These are phyloP conservation scores for Thalassiosira sp. DNA, from an alignment of 352 stramenopile species.

Conservation along the genomic window DNA sequence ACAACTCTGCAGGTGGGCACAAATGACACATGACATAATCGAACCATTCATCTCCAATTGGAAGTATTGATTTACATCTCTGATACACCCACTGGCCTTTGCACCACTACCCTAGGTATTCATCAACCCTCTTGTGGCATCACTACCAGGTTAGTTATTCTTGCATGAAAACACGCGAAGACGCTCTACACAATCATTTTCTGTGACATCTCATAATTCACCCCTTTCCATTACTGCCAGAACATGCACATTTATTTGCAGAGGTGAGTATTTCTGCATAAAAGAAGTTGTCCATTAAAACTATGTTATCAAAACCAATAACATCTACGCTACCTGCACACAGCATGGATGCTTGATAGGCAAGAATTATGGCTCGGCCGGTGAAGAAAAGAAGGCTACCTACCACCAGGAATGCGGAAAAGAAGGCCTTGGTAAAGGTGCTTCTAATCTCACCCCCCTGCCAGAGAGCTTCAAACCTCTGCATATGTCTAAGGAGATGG, in stretches of 20 bases:
- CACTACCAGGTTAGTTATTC: constrained; percentile 39
- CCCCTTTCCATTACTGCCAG: constrained; percentile 26
- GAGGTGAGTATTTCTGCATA: constrained; percentile 30
- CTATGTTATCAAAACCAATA: not conserved
- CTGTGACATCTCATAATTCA: constrained; percentile 13
- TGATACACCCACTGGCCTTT: too few species aligned
- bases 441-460: constrained; percentile 27
- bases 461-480: constrained; percentile 54
- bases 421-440: too few species aligned
- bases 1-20: constrained; percentile 29
- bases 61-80: too few species aligned
- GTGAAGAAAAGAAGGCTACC: too few species aligned
- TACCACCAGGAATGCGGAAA: too few species aligned
- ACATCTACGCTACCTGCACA: not conserved
- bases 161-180: not conserved
- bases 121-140: constrained; percentile 78
- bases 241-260: constrained; percentile 72
- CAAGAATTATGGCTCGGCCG: constrained; percentile 27
- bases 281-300: not conserved
- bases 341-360: constrained; percentile 56
- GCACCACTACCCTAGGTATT: too few species aligned
- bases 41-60: constrained; percentile 29
- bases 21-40: constrained; percentile 4
- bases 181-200: constrained; percentile 8
- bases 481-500: constrained; percentile 45